These are phyloP conservation scores for Trebouxia sp. DNA, from an alignment of 139 green algal species.

Conservation along the genomic window DNA sequence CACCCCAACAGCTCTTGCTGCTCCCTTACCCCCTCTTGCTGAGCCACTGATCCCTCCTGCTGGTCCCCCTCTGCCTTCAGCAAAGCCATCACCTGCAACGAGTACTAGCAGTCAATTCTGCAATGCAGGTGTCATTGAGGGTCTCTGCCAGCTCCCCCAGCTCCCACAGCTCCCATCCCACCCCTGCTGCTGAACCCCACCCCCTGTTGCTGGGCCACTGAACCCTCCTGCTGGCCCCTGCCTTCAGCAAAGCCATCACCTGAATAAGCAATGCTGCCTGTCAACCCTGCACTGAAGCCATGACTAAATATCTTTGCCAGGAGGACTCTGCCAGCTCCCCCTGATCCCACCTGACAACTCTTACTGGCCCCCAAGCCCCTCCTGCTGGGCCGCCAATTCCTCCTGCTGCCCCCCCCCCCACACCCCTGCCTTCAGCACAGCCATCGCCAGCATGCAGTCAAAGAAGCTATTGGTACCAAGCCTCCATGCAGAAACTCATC, in stretches of 20 bases:
- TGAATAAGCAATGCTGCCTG: background rate
- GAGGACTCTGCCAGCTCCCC: constrained; percentile 40
- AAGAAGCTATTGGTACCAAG: too few species aligned
- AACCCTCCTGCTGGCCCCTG: constrained; percentile 47
- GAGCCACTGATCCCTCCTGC: constrained; percentile 40
- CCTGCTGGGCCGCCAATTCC: constrained; percentile 34
- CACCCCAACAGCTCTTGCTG: constrained; percentile 12
- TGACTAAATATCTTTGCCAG: too few species aligned
- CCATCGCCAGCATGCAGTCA: constrained; percentile 30
- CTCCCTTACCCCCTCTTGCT: constrained; percentile 32
- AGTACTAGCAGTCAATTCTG: too few species aligned
- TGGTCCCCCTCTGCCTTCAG: constrained; percentile 50
- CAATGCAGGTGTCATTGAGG: too few species aligned
- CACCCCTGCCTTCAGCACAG: constrained; percentile 46
- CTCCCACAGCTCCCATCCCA: constrained; percentile 12
- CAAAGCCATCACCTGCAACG: constrained; percentile 29
- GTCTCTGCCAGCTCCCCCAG: constrained; percentile 50
- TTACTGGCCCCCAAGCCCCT: constrained; percentile 37
- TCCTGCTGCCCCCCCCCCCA: constrained; percentile 37
- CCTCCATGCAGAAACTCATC: too few species aligned
- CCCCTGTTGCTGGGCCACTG: constrained; percentile 35
- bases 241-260: constrained; percentile 43
- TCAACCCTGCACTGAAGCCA: too few species aligned
- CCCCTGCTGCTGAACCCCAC: constrained; percentile 28
- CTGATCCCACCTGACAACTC: background rate